Evolutionary conservation across 306 rosid species (phyloP), one percentile per base, ranked within the genome.

Genomic region (Alnus rubra): DNA sequence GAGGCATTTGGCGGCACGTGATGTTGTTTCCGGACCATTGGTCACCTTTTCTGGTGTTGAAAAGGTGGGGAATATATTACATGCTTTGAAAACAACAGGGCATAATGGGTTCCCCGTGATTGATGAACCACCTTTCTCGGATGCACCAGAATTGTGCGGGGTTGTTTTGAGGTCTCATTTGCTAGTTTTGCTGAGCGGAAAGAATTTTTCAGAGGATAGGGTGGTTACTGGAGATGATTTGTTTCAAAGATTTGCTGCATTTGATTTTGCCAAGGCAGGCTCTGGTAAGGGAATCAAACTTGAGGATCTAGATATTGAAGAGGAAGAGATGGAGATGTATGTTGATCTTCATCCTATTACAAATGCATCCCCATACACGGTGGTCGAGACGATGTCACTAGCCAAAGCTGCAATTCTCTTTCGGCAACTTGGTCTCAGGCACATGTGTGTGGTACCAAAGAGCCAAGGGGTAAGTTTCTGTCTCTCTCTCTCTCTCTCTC

Each of bases 91-190:
- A 44, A 76, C 77, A 37, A 92, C 98, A 16, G 83, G 87, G 49
- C 98, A 95, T 76, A 92, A 95, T 12, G 98, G 97, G 4, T 95
- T 95, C 75, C 98, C 98, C 4, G 98, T 95, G 76, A 88, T 95
- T 33, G 98, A 95, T 69, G 98, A 89, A 80, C 98, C 95, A 0
- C 98, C 98, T 56, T 85, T 92, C 73, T 75, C 92, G 0, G 86
- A 86, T 8, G 56, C 90, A 56, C 83, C 92, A 1, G 98, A 92
- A 68, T 84, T 95, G 73, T 92, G 92, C 48, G 98, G 98, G 15
- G 84, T 95, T 53, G 98, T 88, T 37, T 81, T 95, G 65, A 88
- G 98, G 89, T 95, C 97, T 78, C 95, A 95, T 81, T 81, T 95
- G 69, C 92, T 95, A 54, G 94, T 90, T 79, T 83, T 95, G 76